These are phyloP conservation scores for Phytophthora citricola DNA, from an alignment of 352 stramenopile species.

Conservation along the genomic window DNA sequence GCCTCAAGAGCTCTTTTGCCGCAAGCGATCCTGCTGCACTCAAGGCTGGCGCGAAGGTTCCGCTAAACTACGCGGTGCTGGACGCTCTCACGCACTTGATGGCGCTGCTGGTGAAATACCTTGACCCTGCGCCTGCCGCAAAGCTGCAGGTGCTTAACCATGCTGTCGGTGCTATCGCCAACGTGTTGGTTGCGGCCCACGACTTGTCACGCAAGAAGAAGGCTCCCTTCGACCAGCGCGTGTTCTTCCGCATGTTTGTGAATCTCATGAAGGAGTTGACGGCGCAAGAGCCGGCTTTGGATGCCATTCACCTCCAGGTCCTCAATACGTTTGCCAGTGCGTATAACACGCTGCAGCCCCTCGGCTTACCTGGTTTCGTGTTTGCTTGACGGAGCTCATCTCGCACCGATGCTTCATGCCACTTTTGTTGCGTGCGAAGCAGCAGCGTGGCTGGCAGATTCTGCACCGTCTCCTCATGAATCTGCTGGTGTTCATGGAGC, in stretches of 20 bases:
- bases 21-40: constrained; percentile 42
- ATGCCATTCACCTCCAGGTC: constrained; percentile 95
- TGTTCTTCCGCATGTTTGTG: constrained; percentile 98
- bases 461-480: constrained; percentile 98
- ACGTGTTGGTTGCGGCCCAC: constrained; percentile 92
- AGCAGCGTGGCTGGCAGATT: constrained; percentile 97
- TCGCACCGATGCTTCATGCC: constrained; percentile 99
- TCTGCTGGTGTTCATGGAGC: constrained; percentile 98
- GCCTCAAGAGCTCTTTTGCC: constrained; percentile 89
- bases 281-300: constrained; percentile 92
- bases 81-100: constrained; percentile 98
- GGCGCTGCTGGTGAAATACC: constrained; percentile 95
- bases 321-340: constrained; percentile 97
- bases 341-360: constrained; percentile 97
- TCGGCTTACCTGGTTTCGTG: constrained; percentile 96
- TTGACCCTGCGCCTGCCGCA: constrained; percentile 84
- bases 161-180: constrained; percentile 94
- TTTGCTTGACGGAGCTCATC: constrained; percentile 99
- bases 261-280: constrained; percentile 98
- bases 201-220: constrained; percentile 88
- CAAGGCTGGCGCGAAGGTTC: constrained; percentile 54
- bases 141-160: constrained; percentile 95
- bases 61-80: constrained; percentile 93
- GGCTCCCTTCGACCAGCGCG: constrained; percentile 95
- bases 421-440: constrained; percentile 93